Percentiles rank a stretch among this genome's conserved stretches.
These are phyloP conservation scores for Chrysopogon serrulatus DNA, from an alignment of 176 grass and related monocot genomes.

Conservation along the genomic window DNA sequence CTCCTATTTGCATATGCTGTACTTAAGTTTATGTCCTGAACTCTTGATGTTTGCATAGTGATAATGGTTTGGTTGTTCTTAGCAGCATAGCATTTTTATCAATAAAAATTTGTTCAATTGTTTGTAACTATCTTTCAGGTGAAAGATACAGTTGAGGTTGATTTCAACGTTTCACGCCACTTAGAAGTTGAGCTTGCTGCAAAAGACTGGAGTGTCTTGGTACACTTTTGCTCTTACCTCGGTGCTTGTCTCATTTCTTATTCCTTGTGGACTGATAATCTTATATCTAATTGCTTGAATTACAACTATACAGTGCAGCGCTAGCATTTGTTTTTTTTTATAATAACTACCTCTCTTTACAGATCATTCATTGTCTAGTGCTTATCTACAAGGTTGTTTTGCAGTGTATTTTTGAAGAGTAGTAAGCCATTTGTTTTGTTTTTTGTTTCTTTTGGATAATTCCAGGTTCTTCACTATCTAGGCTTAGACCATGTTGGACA, in stretches of 20 bases:
- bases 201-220: conserved; percentile 72
- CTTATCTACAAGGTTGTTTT: neutral
- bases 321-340: neutral
- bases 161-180: conserved; percentile 90
- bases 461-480: conserved; percentile 93
- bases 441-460: conserved; percentile 24
- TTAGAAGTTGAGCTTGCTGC: conserved; percentile 73
- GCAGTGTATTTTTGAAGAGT: neutral
- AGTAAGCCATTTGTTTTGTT: conserved; percentile 7
- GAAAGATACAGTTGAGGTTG: conserved; percentile 96
- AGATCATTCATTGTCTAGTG: neutral
- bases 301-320: neutral
- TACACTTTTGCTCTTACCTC: conserved; percentile 20
- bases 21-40: neutral
- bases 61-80: neutral
- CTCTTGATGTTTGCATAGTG: neutral
- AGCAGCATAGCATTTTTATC: neutral
- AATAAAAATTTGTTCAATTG: neutral
- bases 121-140: conserved; percentile 53
- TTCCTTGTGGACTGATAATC: neutral
- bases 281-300: conserved; percentile 6
- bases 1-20: conserved; percentile 10
- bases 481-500: conserved; percentile 95
- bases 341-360: conserved; percentile 2
- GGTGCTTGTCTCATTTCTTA: neutral